phyloP scores from a whole-genome alignment of 768 basidiomycete genomes.

The Gyrodon lividus region DNA sequence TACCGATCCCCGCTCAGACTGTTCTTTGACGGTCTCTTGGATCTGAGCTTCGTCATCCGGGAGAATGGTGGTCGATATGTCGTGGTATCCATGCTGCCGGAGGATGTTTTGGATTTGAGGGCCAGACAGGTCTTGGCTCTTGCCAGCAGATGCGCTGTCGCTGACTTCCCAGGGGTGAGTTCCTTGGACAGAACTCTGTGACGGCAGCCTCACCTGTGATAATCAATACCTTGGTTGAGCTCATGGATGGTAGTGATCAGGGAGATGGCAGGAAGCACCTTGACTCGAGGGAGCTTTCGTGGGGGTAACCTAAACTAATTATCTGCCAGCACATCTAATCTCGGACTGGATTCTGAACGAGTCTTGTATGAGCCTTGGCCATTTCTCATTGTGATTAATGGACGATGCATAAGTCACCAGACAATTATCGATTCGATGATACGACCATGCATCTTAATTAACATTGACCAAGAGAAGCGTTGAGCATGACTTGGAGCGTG shows the following conservation, averaged over 20 bases:
- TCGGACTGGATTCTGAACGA: too few species aligned
- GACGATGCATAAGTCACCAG: too few species aligned
- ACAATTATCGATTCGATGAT: too few species aligned
- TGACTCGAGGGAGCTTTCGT: not conserved
- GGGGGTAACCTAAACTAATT: too few species aligned
- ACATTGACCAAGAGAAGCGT: not conserved
- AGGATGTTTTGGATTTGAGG: conserved; percentile 59
- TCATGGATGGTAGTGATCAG: conserved; percentile 15
- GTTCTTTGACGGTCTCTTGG: conserved; percentile 43
- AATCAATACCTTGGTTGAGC: conserved; percentile 21
- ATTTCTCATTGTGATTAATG: too few species aligned
- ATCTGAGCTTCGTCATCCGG: conserved; percentile 65
- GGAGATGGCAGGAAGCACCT: not conserved
- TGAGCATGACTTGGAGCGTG: too few species aligned
- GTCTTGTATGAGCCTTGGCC: too few species aligned
- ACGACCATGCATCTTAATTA: too few species aligned
- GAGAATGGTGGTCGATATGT: conserved; percentile 46
- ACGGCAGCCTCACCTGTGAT: conserved; percentile 24
- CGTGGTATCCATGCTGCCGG: conserved; percentile 35
- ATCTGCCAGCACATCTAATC: too few species aligned
- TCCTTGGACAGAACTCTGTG: not conserved
- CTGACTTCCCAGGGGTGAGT: conserved; percentile 45
- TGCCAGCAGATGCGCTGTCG: conserved; percentile 59
- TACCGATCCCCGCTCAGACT: conserved; percentile 44
- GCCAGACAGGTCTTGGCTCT: conserved; percentile 61